Percentiles rank a stretch among this genome's conserved stretches.
These are phyloP conservation scores for Conticribra guillardii DNA, from an alignment of 108 stramenopile genomes.

Conservation along the genomic window DNA sequence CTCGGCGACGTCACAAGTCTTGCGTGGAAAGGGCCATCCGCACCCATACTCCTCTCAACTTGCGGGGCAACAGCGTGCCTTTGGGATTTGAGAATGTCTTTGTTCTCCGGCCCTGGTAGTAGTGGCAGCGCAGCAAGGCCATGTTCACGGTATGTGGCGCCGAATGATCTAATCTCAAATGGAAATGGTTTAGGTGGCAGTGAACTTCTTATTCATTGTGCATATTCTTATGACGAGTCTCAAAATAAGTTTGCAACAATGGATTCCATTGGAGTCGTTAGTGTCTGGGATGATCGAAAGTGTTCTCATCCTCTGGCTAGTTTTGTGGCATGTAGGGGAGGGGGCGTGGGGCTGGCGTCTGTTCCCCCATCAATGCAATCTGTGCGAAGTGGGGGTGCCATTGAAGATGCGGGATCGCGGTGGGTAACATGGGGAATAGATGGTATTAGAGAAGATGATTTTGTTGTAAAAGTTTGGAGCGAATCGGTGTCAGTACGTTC, in stretches of 20 bases:
- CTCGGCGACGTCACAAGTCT: slow-evolving; percentile 20
- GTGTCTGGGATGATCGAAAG: slow-evolving; percentile 73
- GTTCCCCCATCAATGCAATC: slow-evolving; percentile 18
- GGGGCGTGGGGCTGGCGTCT: slow-evolving; percentile 67
- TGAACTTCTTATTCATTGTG: slow-evolving; percentile 60
- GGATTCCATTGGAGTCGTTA: slow-evolving; percentile 63
- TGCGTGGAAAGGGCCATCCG: slow-evolving; percentile 37
- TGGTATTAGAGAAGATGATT: slow-evolving; percentile 34
- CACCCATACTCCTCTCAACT: slow-evolving; percentile 51
- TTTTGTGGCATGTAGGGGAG: slow-evolving; percentile 56
- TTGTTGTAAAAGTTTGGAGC: slow-evolving; percentile 73
- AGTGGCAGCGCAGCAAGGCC: slow-evolving; percentile 47
- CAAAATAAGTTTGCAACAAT: slow-evolving; percentile 58
- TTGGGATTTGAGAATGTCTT: slow-evolving; percentile 66
- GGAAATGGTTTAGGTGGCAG: slow-evolving; percentile 5
- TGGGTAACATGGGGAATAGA: slow-evolving; percentile 86
- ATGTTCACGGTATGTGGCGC: slow-evolving; percentile 50
- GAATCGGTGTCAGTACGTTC: neutral
- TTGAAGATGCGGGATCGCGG: neutral
- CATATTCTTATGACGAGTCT: slow-evolving; percentile 63
- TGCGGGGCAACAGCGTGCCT: slow-evolving; percentile 52
- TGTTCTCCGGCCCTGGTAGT: slow-evolving; percentile 19
- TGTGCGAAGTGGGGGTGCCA: neutral
- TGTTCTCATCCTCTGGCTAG: slow-evolving; percentile 34
- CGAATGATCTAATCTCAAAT: slow-evolving; percentile 14